Evolutionary conservation across 139 green algal genomes (phyloP), one percentile per base, ranked within the genome.

Genomic region (Chara braunii): DNA sequence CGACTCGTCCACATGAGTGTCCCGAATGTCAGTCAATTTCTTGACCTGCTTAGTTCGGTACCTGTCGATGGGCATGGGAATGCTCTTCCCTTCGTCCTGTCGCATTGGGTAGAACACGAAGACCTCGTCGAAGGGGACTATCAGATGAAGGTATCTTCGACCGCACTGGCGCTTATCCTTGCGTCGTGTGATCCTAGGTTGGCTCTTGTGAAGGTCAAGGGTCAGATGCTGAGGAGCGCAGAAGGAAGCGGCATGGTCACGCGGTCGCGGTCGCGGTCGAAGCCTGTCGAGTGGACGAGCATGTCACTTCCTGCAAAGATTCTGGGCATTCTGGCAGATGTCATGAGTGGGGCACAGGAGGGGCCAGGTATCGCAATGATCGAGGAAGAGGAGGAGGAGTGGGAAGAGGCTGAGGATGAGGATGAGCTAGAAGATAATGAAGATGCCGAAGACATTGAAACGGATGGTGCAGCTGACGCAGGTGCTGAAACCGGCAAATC

Each of bases 61-160:
- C 24, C 50, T 22, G 30, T 18, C 35, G 14, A 52, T 51, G 53
- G 53, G 12, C 22, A 62, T 14, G 8, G 12, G 6, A 48, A 5
- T n/a, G 53, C 53, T 18, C 53, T 62, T 8, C 45, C 53, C 11
- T 52, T 62, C 24, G 53, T 62, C 22, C n/a, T 62, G 2, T 28
- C 24, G 6, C 26, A 54, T 22, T 33, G 54, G 2, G 35, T 36
- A 23, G 9, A 64, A 18, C 28, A 52, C 12, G 9, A 52, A 48
- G 67, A 81, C 3, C 83, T 88, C 63, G 67, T 89, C 8, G 40
- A 68, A 1, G 79, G 80, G 11, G 33, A 35, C n/a, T 85, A 85
- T 45, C 55, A 83, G 30, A 89, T 87, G 51, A 84, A 84, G 37
- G 70, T 86, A 26, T 75, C 69, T 32, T 76, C 69, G 11, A 73